Evolutionary conservation across 129 eudicot genomes (phyloP), one percentile per base, ranked within the genome.

Genomic region (carrot (Daucus carota)): DNA sequence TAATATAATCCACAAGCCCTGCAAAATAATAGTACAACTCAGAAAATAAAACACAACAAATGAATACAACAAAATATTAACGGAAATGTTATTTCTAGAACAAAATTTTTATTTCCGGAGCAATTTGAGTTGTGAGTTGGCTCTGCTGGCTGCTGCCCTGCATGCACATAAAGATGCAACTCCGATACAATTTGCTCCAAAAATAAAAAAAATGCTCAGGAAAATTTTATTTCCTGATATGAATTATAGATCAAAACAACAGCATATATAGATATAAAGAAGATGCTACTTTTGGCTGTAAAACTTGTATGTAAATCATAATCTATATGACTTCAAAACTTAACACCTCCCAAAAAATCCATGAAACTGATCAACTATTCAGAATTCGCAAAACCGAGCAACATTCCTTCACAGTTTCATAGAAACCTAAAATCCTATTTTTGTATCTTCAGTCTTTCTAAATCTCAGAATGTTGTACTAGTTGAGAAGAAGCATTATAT

Each of bases 311-410:
- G 36, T 65, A 72, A 73, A 68, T 63, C 80, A 52, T 81, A 78
- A 54, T 74, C 72, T 33, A 78, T 71, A 72, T 77, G 69, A 78
- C 72, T 62, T 26, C 9, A 62, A 28, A 62, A 75, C 4, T 75
- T 44, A 42, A 42, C 59, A 54, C 81, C 71, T 52, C 59, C 82
- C 43, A 38, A 50, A 70, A 46, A 78, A 76, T 44, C 50, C 28
- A 72, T 71, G 84, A 81, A 86, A 66, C 85, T 76, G 81, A 80
- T 82, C 63, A 77, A 74, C 29, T 62, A 82, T 76, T 85, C 84
- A 80, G 84, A 88, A 77, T 75, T 84, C 83, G 81, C 84, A 83
- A 75, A 83, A 54, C 16, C 47, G 76, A 84, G 78, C 90, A 88
- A 86, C 82, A 79, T 79, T 74, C 78, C 67, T 63, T 72, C 63